These are phyloP conservation scores for Penicillium fuscoglaucum DNA, from an alignment of 2,329 filamentous ascomycete genomes.

Conservation along the genomic window DNA sequence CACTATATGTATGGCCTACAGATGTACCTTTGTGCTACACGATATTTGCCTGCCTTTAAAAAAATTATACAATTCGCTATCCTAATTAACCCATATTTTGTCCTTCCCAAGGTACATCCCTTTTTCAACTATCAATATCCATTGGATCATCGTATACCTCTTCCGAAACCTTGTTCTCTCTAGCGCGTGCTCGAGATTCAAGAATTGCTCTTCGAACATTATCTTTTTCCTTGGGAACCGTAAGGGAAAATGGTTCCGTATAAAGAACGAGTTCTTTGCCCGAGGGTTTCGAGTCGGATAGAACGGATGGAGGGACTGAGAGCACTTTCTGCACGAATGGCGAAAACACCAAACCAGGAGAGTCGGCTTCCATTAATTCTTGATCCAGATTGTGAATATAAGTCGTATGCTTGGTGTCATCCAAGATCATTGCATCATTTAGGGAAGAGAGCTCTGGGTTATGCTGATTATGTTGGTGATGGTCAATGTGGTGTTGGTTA, in stretches of 20 bases:
- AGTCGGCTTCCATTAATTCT: conserved; percentile 71
- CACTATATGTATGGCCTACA: too few species aligned
- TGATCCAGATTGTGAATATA: conserved; percentile 90
- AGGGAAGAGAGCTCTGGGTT: not conserved
- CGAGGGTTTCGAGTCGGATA: conserved; percentile 54
- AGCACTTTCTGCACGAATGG: conserved; percentile 79
- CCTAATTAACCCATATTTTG: not conserved
- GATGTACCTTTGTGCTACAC: too few species aligned
- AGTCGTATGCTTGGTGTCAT: conserved; percentile 81
- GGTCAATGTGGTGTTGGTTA: not conserved
- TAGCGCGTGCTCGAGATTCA: conserved; percentile 69
- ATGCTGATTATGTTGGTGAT: not conserved
- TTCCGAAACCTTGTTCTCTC: conserved; percentile 45
- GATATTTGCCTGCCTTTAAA: too few species aligned
- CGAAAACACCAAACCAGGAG: conserved; percentile 70
- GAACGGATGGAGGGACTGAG: conserved; percentile 67
- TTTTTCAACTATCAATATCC: conserved; percentile 28
- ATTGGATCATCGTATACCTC: conserved; percentile 27
- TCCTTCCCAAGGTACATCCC: not conserved
- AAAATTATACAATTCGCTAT: not conserved
- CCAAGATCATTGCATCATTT: conserved; percentile 74
- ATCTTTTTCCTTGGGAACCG: conserved; percentile 71
- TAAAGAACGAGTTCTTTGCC: conserved; percentile 79
- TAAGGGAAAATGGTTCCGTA: conserved; percentile 72
- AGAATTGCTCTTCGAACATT: conserved; percentile 77